A percentile compares a stretch with the other conserved stretches of the same genome.
Evolutionary conservation across 2,329 filamentous ascomycete genomes (phyloP).

Genomic region (Diaporthe amygdali): DNA sequence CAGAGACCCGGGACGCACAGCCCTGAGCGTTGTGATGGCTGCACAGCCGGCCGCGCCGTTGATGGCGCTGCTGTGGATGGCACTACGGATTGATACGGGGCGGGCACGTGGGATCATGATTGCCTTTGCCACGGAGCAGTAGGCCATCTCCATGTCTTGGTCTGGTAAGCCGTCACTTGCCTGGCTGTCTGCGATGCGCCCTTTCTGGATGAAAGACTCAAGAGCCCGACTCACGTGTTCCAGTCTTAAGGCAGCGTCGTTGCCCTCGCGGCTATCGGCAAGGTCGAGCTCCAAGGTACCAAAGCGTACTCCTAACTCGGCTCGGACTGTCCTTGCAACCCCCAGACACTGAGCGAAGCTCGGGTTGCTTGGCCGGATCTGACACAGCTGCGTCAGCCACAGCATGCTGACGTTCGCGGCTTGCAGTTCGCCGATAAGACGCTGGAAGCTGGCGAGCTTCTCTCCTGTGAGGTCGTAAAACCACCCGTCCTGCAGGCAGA

Average conservation of each 20-base stretch:
- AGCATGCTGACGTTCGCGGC: neutral
- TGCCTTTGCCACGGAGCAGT: neutral
- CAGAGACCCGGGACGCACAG: neutral
- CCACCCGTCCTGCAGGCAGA: neutral
- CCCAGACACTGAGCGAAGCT: neutral
- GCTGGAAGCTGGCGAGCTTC: neutral
- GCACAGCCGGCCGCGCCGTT: neutral
- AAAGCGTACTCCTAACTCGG: neutral
- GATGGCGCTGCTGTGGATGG: neutral
- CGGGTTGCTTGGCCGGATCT: neutral
- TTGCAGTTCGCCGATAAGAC: neutral
- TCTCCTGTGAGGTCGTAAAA: conserved; percentile 8
- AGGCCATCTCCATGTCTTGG: neutral
- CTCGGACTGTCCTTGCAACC: neutral
- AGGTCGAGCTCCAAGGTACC: neutral
- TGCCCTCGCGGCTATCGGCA: no score
- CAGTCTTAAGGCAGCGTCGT: neutral
- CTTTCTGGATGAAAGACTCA: neutral
- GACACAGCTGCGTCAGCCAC: neutral
- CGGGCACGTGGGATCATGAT: neutral
- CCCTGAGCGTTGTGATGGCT: neutral
- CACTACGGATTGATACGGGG: neutral
- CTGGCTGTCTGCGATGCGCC: neutral
- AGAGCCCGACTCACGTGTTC: neutral
- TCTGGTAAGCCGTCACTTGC: neutral